Base-by-base conservation (phyloP, 768 basidiomycete species). In the Crepidotus variabilis region DNA sequence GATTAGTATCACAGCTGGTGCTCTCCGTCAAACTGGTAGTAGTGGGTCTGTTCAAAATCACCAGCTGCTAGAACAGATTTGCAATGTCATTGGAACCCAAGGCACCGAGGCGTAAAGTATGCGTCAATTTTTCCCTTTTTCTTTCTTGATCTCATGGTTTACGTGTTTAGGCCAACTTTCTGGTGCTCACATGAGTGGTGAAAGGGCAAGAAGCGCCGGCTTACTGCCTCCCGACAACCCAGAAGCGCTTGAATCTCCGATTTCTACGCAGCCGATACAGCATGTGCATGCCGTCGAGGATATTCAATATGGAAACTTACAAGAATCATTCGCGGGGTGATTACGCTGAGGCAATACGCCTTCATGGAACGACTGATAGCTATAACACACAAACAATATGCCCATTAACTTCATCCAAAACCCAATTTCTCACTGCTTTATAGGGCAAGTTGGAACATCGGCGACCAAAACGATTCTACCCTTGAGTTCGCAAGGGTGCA, bases 341-440 rank as follows among this genome's bases (percentile, higher is more conserved):
- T 49, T 72, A 74, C 47, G 61, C 63, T 0, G 14, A 36, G 1
- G 52, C 56, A 2, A 74, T 78, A 14, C 58, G 57, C 2, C 20
- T 46, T 1, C 68, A 60, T 52, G 75, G 76, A 0, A 67, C 67
- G 0, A 71, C 71, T 5, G 74, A 79, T 59, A 68, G 66, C 0
- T 75, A 71, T 48, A 72, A 69, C 0, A 77, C 75, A 2, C 75
- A 78, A 55, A 47, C 68, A 21, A 76, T 79, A 55, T 54, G 68
- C 28, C 61, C 20, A 47, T 46, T 53, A 22, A 23, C 35, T 28
- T n/a, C 20, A 32, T 32, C 43, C 53, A 6, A 14, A 18, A 13
- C 9, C 24, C 43, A 34, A 39, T 36, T 21, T 47, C 45, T 33
- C 36, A 54, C 33, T 18, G 13, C 6, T 43, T 16, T 36, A 28